Percentiles rank a stretch among this genome's conserved stretches.
Conservation (phyloP, 2,329 filamentous ascomycete species). For the Penicillium capsulatum region DNA sequence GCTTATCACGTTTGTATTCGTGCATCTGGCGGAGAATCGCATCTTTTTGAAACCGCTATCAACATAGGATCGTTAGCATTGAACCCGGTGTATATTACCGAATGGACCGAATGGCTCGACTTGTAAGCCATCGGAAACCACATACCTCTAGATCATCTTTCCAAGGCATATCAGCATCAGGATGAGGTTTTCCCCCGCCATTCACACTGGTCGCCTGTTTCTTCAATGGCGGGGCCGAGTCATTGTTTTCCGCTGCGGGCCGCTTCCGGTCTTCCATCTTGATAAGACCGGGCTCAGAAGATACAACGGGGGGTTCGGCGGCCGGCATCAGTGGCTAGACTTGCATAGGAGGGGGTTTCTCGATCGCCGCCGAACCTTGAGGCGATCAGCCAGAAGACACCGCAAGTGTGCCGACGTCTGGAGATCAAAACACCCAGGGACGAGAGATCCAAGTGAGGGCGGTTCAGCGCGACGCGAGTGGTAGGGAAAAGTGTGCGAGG, state of each 20-base stretch:
- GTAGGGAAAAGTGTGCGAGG: conserved; percentile 10
- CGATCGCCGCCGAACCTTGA: conserved; percentile 34
- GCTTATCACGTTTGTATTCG: conserved; percentile 90
- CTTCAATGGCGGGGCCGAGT: conserved; percentile 84
- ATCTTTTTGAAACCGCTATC: conserved; percentile 85
- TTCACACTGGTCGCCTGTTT: conserved; percentile 75
- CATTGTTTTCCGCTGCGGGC: conserved; percentile 76
- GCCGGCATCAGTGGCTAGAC: conserved; percentile 76
- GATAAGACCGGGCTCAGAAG: conserved; percentile 71
- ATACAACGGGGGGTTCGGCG: conserved; percentile 70
- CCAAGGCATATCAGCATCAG: conserved; percentile 65
- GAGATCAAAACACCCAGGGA: conserved; percentile 9
- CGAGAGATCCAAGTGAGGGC: conserved; percentile 1
- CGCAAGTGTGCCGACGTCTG: conserved; percentile 25
- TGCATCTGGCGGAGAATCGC: conserved; percentile 97
- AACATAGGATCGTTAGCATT: neutral
- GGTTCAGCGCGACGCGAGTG: conserved; percentile 4
- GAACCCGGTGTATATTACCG: neutral
- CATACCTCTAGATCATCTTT: conserved; percentile 71
- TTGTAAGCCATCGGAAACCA: conserved; percentile 18
- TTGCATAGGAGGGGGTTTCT: conserved; percentile 33
- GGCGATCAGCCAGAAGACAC: conserved; percentile 30
- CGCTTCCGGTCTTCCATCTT: conserved; percentile 99
- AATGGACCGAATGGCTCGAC: neutral
- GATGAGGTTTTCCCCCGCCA: conserved; percentile 62